These are phyloP conservation scores for Hypoxylon intermedium DNA, from an alignment of 495 filamentous ascomycete genomes.

Conservation along the genomic window DNA sequence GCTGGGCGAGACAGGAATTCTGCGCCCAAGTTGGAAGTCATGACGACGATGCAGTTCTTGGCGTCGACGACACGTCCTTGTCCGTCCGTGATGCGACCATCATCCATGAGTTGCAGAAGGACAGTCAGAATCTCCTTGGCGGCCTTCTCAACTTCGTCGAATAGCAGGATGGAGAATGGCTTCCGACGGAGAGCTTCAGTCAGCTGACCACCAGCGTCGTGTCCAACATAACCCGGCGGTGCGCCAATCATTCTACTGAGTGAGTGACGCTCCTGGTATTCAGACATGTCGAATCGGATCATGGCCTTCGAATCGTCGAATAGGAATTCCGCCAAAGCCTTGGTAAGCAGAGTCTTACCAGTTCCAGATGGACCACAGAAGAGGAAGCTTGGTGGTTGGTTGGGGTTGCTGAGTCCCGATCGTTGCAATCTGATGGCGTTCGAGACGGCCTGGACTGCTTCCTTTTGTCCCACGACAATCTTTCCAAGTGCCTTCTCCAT, in stretches of 20 bases:
- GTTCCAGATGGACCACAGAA: conserved; percentile 99
- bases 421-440: conserved; percentile 95
- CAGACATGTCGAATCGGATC: conserved; percentile 99
- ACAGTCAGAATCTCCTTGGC: conserved; percentile 98
- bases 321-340: conserved; percentile 94
- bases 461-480: conserved; percentile 89
- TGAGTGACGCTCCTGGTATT: conserved; percentile 97
- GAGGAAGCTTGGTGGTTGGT: conserved; percentile 95
- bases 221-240: conserved; percentile 94
- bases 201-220: conserved; percentile 94
- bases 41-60: conserved; percentile 97
- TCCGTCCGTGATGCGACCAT: conserved; percentile 97
- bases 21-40: conserved; percentile 96
- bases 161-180: conserved; percentile 96
- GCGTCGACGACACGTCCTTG: conserved; percentile 95
- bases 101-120: conserved; percentile 96
- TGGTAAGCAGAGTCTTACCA: conserved; percentile 95
- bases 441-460: conserved; percentile 91
- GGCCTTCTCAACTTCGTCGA: conserved; percentile 98
- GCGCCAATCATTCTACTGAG: conserved; percentile 97
- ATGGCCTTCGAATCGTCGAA: conserved; percentile 98
- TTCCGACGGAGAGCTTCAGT: conserved; percentile 91
- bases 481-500: conserved; percentile 89
- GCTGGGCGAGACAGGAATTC: conserved; percentile 86
- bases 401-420: conserved; percentile 91